Evolutionary conservation across 495 filamentous ascomycete species (phyloP), one percentile per base, ranked within the genome.

Genomic region (Margaritispora aquatica): DNA sequence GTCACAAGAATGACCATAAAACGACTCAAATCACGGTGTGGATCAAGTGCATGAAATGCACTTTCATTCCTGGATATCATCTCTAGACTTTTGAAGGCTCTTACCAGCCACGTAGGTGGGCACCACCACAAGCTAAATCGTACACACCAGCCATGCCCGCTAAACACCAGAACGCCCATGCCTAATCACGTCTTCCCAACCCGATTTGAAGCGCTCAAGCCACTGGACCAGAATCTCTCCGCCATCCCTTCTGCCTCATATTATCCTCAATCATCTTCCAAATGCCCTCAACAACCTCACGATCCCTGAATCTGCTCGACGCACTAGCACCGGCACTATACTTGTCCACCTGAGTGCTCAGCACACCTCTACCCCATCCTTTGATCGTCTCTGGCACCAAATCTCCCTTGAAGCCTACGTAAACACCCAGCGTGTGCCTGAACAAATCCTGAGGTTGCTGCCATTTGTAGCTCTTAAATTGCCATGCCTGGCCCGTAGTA

Each of bases 401-500:
- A 65, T 99, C 95, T 7, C 90, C 92, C 38, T 88, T 79, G 90
- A 89, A 97, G 2, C 94, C 94, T 24, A 97, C 85, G 68, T 93
- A 95, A 46, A 97, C 76, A 51, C 94, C 94, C 15, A 88, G 78
- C 20, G 89, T 86, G 63, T 96, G 88, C 60, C 84, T 80, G 74
- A 99, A 99, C 27, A 99, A 78, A 61, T 97, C 94, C 2, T 83
- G 75, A 3, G 95, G 89, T 24, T 90, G 84, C 59, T 87, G 86
- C 92, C 94, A 97, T 74, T 94, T 95, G 80, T 97, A 99, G 49
- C 85, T 87, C 74, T 96, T 96, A 75, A 97, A 99, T 72, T 99
- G 94, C 94, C 94, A 99, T 11, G 88, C 86, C 72, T 99, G 94
- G 22, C 94, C 94, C 9, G 94, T 99, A 0, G 94, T 99, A 74